phyloP scores from a whole-genome alignment of 2,329 filamentous ascomycete species.

The Dryadomyces quercivorus region DNA sequence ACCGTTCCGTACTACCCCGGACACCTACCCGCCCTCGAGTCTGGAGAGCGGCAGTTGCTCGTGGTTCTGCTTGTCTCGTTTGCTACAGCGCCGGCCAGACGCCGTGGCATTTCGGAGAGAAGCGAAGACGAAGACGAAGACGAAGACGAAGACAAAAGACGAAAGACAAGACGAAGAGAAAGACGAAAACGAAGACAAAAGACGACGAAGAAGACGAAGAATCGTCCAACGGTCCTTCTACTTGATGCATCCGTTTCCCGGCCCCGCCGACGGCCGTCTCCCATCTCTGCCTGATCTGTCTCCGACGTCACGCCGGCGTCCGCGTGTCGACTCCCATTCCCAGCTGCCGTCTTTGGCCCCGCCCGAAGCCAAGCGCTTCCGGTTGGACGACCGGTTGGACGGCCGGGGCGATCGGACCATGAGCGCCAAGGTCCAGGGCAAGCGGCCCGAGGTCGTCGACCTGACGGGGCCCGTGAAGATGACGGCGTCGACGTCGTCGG shows the following conservation, averaged over 20 bases:
- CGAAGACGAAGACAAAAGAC: too few relatives aligned
- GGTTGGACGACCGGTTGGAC: not conserved
- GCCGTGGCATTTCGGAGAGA: too few relatives aligned
- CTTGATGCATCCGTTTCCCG: conserved; percentile 14
- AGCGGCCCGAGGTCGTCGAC: conserved; percentile 28
- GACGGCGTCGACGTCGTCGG: conserved; percentile 4
- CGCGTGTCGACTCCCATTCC: conserved; percentile 1
- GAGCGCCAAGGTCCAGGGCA: conserved; percentile 22
- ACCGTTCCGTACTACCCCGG: too few relatives aligned
- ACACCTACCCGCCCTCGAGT: too few relatives aligned
- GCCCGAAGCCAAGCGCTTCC: not conserved
- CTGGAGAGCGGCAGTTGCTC: too few relatives aligned
- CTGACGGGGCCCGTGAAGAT: conserved; percentile 17
- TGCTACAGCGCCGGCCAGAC: too few relatives aligned
- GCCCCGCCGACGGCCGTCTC: not conserved
- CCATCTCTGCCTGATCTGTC: not conserved
- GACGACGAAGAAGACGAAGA: too few relatives aligned
- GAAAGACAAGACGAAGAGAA: too few relatives aligned
- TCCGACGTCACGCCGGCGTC: not conserved
- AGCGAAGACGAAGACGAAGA: too few relatives aligned
- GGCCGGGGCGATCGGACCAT: conserved; percentile 4
- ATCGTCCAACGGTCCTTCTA: too few relatives aligned
- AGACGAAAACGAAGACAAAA: too few relatives aligned
- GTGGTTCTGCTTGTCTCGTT: too few relatives aligned
- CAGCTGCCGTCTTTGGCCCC: not conserved